Evolutionary conservation across 2,329 filamentous ascomycete genomes (phyloP), one percentile per base, ranked within the genome.

Genomic region (Bretziella fagacearum): DNA sequence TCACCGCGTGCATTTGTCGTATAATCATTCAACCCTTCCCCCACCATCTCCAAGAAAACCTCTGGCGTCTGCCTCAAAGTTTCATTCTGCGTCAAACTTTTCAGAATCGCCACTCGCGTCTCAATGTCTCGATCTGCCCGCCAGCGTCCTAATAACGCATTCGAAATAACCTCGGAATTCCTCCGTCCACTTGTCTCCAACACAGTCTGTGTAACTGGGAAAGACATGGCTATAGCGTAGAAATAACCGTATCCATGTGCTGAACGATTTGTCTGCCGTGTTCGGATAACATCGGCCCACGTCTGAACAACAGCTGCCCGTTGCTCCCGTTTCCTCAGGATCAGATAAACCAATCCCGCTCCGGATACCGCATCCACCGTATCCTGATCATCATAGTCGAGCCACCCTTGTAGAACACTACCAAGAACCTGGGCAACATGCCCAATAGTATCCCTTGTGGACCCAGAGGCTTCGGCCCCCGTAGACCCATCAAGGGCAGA

Each of bases 1-100:
- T 98, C 91, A 13, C 91, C 91, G 48, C 86, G 71, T 11, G 87
- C 79, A 54, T 84, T 89, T 3, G 84, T 87, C 0, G 84, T 93
- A 57, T 96, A 96, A 58, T 98, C 87, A 53, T 89, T 81, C 23
- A 98, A 63, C 0, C 79, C 76, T 33, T 71, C 70, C 0, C 61
- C 57, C 6, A 81, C 60, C 1, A 76, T 52, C 0, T 56, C 54
- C 1, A 72, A 51, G 49, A 77, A 70, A 2, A 56, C 54, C 4
- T 54, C 52, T 3, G 63, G 58, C 35, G 65, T 62, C 23, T 64
- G 57, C 30, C 56, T 59, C 3, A 76, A 58, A 3, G 71, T 57
- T 4, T 61, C 61, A 48, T 67, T 70, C 27, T 62, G 63, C 1
- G 65, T 60, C 23, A 80, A 59, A 43, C 70, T 72, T 50, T 71